These are phyloP conservation scores for Phytophthora colocasiae DNA, from an alignment of 352 stramenopile species.

Conservation along the genomic window DNA sequence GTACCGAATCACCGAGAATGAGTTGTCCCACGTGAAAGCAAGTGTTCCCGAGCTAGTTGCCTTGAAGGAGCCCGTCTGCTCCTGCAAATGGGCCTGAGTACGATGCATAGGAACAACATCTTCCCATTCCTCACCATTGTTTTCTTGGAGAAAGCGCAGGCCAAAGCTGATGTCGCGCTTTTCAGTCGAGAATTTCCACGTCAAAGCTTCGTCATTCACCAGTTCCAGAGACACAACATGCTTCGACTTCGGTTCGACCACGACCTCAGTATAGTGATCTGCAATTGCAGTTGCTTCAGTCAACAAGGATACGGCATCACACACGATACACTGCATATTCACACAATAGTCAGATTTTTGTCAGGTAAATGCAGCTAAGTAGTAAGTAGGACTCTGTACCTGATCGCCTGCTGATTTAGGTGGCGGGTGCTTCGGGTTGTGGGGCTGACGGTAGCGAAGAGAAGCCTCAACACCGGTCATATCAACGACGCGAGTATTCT, in stretches of 20 bases:
- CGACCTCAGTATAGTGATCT: conserved; percentile 39
- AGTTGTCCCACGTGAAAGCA: conserved; percentile 72
- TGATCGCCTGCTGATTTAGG: conserved; percentile 21
- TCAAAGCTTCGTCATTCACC: conserved; percentile 43
- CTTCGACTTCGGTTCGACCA: conserved; percentile 46
- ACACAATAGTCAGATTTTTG: not conserved
- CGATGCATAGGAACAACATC: conserved; percentile 49
- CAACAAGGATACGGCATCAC: conserved; percentile 47
- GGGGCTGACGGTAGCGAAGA: conserved; percentile 51
- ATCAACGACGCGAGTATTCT: conserved; percentile 53
- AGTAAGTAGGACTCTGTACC: conserved; percentile 15
- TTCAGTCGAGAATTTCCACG: conserved; percentile 61
- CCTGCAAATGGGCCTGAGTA: conserved; percentile 34
- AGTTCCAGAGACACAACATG: conserved; percentile 65
- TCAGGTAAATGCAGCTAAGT: too few species aligned
- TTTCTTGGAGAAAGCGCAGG: conserved; percentile 52
- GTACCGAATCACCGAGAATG: conserved; percentile 62
- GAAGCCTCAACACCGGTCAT: conserved; percentile 59
- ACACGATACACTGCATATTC: conserved; percentile 22
- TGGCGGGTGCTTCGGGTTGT: conserved; percentile 49
- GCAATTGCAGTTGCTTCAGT: conserved; percentile 24
- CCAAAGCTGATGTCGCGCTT: conserved; percentile 65
- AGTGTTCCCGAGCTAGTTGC: conserved; percentile 45
- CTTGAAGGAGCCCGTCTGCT: conserved; percentile 51
- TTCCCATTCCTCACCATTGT: conserved; percentile 40